These are phyloP conservation scores for Rehmannia glutinosa DNA, from an alignment of 257 asterid genomes.

Conservation along the genomic window DNA sequence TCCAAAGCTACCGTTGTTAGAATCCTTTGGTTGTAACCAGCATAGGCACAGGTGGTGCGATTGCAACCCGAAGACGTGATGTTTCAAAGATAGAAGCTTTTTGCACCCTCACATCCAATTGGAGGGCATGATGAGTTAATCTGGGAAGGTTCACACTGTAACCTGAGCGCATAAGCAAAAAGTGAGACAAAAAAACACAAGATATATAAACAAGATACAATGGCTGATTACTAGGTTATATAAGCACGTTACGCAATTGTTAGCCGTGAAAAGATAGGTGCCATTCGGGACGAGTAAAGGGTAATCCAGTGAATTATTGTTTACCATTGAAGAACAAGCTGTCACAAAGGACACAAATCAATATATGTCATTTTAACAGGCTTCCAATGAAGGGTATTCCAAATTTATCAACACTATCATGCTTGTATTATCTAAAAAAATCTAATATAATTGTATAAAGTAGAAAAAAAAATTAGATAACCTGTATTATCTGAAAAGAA, in stretches of 20 bases:
- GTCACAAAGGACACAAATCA: constrained; percentile 19
- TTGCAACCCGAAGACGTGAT: constrained; percentile 42
- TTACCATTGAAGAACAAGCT: constrained; percentile 70
- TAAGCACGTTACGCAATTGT: constrained; percentile 64
- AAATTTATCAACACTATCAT: too few relatives aligned
- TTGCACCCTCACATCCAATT: constrained; percentile 46
- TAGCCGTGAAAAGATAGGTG: constrained; percentile 66
- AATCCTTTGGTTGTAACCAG: constrained; percentile 50
- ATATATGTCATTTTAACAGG: neutral
- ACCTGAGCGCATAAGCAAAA: constrained; percentile 32
- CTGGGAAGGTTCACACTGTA: constrained; percentile 56
- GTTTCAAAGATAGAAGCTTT: constrained; percentile 43
- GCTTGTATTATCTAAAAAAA: too few relatives aligned
- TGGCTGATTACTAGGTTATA: too few relatives aligned
- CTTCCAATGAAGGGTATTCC: too few relatives aligned
- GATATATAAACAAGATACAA: neutral
- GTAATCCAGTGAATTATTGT: constrained; percentile 49
- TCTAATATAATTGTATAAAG: too few relatives aligned
- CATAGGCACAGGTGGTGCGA: constrained; percentile 52
- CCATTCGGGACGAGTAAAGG: constrained; percentile 66
- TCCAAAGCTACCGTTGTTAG: constrained; percentile 27
- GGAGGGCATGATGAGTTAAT: constrained; percentile 50
- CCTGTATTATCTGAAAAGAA: too few relatives aligned
- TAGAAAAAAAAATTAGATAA: too few relatives aligned
- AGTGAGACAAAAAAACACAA: neutral